Evolutionary conservation across 2,329 filamentous ascomycete species (phyloP), one percentile per base, ranked within the genome.

Genomic region (Aspergillus sergii): DNA sequence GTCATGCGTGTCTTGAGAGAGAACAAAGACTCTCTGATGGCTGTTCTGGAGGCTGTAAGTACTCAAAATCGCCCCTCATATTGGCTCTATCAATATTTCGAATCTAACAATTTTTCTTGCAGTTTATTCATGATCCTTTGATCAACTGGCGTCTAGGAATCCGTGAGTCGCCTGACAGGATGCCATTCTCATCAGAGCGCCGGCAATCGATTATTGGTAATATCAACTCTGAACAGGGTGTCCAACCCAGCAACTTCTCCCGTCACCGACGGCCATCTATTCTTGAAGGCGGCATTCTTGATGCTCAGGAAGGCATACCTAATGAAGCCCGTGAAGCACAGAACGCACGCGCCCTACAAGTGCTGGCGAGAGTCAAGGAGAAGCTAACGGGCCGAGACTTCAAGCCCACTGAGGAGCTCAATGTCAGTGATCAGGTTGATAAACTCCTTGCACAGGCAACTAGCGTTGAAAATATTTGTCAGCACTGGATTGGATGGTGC

Each of bases 41-140:
- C 95, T 34, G 95, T 99, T 23, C 83, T 99, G 61, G 95, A 99
- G 86, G 95, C 95, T 68, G 92, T 95, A 87, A 88, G 91, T 89
- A 58, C 30, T 60, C 68, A 10, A 19, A 2, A 30, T 41, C 19
- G 32, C 1, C 53, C 5, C 53, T 45, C 19, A 6, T 21, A 16
- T 23, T 56, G 21, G 34, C 21, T 30, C 12, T 30, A 10, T 28
- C 26, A 4, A 23, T 43, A 43, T 28, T 30, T 46, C 26, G 55
- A 58, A 14, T 46, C 64, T 65, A 64, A 62, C 66, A 66, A 75
- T 66, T 77, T 9, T n/a, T 11, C 57, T 55, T 64, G 30, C 73
- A 95, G 92, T 99, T 99, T 81, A 97, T 99, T 69, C 96, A 99
- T 76, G 95, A 99, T 77, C 95, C 96, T n/a, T 87, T 99, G 48